phyloP scores from a whole-genome alignment of 176 grass and related monocot species.

The Rhipidocladum racemiflorum region DNA sequence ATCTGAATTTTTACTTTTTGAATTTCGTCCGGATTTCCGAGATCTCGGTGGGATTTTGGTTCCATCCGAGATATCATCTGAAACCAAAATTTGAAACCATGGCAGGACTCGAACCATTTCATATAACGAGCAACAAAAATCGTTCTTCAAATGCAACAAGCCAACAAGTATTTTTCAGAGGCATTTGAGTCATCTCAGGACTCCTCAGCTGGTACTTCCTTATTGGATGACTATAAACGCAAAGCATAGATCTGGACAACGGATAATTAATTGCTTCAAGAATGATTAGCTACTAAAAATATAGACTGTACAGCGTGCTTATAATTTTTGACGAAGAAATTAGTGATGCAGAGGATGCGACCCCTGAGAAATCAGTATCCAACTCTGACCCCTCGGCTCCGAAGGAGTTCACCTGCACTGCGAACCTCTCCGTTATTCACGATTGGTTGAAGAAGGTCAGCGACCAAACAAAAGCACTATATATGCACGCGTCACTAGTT shows the following conservation, averaged over 20 bases:
- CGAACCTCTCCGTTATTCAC: background rate
- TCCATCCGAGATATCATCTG: too few species aligned
- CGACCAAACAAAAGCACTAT: constrained; percentile 19
- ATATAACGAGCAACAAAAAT: background rate
- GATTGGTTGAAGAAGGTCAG: background rate
- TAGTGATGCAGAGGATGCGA: background rate
- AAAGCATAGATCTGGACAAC: background rate
- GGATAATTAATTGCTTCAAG: background rate
- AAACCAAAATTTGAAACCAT: too few species aligned
- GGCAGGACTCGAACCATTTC: background rate
- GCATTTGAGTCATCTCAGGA: background rate
- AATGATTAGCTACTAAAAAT: background rate
- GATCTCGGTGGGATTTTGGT: too few species aligned
- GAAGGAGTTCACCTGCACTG: background rate
- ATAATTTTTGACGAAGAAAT: background rate
- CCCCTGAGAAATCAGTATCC: background rate
- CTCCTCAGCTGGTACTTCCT: background rate
- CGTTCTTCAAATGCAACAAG: background rate
- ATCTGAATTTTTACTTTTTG: too few species aligned
- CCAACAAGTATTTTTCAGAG: background rate
- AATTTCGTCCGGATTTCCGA: too few species aligned
- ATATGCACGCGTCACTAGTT: constrained; percentile 15
- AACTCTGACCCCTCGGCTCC: background rate
- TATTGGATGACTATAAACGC: too few species aligned
- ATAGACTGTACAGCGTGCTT: background rate